A percentile compares a stretch with the other conserved stretches of the same genome.
Conservation (phyloP, 2,329 filamentous ascomycete species). For the Epichloe scottii region DNA sequence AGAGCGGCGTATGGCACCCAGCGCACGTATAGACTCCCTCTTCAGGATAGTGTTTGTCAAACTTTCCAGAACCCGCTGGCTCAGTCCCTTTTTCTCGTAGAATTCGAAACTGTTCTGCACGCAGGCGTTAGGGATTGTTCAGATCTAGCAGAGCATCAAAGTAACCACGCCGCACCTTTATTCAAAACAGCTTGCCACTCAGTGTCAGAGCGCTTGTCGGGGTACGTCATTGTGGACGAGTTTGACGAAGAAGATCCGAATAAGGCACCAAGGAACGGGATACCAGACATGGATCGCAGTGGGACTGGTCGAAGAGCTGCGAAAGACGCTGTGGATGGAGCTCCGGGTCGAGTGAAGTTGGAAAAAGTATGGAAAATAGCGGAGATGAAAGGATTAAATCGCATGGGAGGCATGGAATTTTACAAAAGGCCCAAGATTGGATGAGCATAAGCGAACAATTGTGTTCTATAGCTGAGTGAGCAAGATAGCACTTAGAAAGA, state of each 20-base stretch:
- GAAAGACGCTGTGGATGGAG: slow-evolving; percentile 10
- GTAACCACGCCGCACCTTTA: slow-evolving; percentile 25
- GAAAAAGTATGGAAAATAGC: slow-evolving; percentile 36
- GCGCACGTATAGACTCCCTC: slow-evolving; percentile 77
- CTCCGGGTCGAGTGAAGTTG: slow-evolving; percentile 25
- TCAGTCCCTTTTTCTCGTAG: slow-evolving; percentile 91
- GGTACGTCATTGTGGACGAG: slow-evolving; percentile 54
- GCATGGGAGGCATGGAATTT: slow-evolving; percentile 28
- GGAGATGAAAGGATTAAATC: slow-evolving; percentile 34
- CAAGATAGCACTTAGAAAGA: not conserved
- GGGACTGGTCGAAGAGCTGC: slow-evolving; percentile 15
- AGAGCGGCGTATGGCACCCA: slow-evolving; percentile 75
- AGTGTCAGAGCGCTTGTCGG: slow-evolving; percentile 66
- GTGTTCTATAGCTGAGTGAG: not conserved
- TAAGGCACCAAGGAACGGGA: slow-evolving; percentile 66
- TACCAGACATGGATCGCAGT: slow-evolving; percentile 54
- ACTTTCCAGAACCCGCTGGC: slow-evolving; percentile 63
- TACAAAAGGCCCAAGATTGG: not conserved
- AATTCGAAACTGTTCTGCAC: slow-evolving; percentile 82
- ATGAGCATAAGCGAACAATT: not conserved
- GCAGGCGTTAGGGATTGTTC: slow-evolving; percentile 5
- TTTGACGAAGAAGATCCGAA: slow-evolving; percentile 47
- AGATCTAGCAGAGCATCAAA: not conserved
- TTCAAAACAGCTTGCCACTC: slow-evolving; percentile 85
- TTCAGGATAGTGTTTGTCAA: slow-evolving; percentile 71